Evolutionary conservation across 1,284 basidiomycete species (phyloP), one percentile per base, ranked within the genome.

Genomic region (Boletus smithii): DNA sequence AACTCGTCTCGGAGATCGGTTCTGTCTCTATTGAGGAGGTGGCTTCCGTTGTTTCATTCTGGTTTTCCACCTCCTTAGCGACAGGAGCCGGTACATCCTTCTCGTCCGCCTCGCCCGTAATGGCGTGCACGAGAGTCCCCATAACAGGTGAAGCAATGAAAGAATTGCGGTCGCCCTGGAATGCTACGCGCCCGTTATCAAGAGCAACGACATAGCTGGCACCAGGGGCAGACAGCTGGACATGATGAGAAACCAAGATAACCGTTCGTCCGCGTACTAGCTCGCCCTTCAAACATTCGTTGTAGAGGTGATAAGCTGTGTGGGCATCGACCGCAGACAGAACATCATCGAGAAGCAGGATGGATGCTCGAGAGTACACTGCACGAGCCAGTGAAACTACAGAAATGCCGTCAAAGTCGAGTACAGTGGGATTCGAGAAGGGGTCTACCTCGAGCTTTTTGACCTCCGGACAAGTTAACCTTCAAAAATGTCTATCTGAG

Each of bases 401-500:
- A 29, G 27, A 30, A 23, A 47, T 17, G 44, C 14, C 42, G 32
- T 48, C n/a, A 43, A 36, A 16, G 14, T 13, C 17, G 26, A 39
- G 11, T 22, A 5, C 0, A 3, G 8, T 9, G 20, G 9, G 13
- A 27, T 18, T 44, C 4, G 31, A 38, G 3, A 44, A 26, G 5
- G 24, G 8, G 53, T 72, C 35, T 56, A 85, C 86, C 85, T 73
- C 95, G 77, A 27, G 93, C 93, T 61, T 98, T 97, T 66, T 99
- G 95, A 23, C 95, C 95, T 48, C 95, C 95, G 18, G 88, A 92
- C 26, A 95, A 70, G 66, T 93, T 94, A 17, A 93, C 80, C 89
- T 86, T 56, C 13, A 22, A 35, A 42, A 43, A 38, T 27, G 9
- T 30, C 13, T 11, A 30, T 33, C 5, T 48, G 10, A 56, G 29